Conservation (phyloP, 257 asterid species). For the Parsonsia alboflavescens region DNA sequence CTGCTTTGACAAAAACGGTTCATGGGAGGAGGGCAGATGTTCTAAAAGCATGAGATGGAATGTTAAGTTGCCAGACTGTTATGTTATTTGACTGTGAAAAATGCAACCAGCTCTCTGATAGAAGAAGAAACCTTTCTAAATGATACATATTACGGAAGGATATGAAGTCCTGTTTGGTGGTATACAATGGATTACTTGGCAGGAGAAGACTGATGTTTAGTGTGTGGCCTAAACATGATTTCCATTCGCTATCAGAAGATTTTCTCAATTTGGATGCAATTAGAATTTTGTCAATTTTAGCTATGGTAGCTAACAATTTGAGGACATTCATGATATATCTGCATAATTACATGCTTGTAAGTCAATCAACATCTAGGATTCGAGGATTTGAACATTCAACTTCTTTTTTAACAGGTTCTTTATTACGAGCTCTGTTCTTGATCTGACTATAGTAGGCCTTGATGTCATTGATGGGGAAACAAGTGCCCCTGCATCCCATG, state of each 20-base stretch:
- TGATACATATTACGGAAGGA: neutral
- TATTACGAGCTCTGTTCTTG: constrained; percentile 91
- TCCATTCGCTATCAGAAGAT: neutral
- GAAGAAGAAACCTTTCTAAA: neutral
- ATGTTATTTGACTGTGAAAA: neutral
- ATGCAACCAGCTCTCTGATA: neutral
- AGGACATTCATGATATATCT: neutral
- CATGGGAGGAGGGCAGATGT: neutral
- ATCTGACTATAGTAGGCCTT: constrained; percentile 92
- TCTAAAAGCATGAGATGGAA: neutral
- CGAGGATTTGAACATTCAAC: neutral
- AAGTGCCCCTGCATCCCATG: constrained; percentile 49
- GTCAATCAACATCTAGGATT: neutral
- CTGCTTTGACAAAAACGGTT: neutral
- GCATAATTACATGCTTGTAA: neutral
- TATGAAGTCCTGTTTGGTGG: neutral
- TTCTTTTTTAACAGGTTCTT: constrained; percentile 63
- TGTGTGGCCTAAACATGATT: too few species aligned
- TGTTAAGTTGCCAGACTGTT: neutral
- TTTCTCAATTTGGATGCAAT: neutral
- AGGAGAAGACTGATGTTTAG: neutral
- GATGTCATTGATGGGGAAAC: constrained; percentile 81
- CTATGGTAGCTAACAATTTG: neutral
- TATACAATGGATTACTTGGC: neutral
- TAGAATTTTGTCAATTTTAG: neutral